Evolutionary conservation across 2,329 filamentous ascomycete species (phyloP), one percentile per base, ranked within the genome.

Genomic region (Orbilia oligospora): DNA sequence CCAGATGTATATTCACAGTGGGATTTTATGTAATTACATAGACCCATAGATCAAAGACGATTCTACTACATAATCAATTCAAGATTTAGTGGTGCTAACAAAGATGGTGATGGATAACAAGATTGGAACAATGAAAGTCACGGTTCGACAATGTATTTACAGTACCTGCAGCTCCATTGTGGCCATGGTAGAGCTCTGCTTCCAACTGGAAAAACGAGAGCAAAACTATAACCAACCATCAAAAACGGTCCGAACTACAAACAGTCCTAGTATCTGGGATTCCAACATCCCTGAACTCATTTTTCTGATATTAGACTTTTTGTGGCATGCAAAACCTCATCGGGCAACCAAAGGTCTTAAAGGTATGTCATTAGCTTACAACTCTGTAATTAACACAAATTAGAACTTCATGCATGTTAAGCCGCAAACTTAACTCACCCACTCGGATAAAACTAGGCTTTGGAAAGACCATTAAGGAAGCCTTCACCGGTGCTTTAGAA

Each of bases 301-400:
- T 6, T 73, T 48, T 38, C n/a, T 49, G 1, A 61, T 73, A 2
- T 27, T 73, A n/a, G 70, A 73, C 27, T 73, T 73, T 36, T 36
- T 73, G 12, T 73, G 70, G 70, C 61, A 73, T 67, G 61, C 33
- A 2, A 66, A 51, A 36, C 63, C 70, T 5, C 68, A 71, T 46
- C 30, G 48, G 9, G 14, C 46, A 5, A 36, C 46, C 12, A n/a
- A 36, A 3, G 49, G 67, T 16, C n/a, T 71, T 0, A 72, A 58
- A 22, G 38, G 69, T 66, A 58, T 30, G 27, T 30, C 27, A 30
- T 30, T 30, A 6, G 48, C 36, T 38, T 9, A 38, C 36, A n/a
- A n/a, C n/a, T n/a, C n/a, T n/a, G n/a, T n/a, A n/a, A n/a, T n/a
- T n/a, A n/a, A n/a, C n/a, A n/a, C n/a, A n/a, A n/a, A n/a, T n/a